Evolutionary conservation across 2,329 filamentous ascomycete genomes (phyloP).

Genomic region (Sporothrix protearum): DNA sequence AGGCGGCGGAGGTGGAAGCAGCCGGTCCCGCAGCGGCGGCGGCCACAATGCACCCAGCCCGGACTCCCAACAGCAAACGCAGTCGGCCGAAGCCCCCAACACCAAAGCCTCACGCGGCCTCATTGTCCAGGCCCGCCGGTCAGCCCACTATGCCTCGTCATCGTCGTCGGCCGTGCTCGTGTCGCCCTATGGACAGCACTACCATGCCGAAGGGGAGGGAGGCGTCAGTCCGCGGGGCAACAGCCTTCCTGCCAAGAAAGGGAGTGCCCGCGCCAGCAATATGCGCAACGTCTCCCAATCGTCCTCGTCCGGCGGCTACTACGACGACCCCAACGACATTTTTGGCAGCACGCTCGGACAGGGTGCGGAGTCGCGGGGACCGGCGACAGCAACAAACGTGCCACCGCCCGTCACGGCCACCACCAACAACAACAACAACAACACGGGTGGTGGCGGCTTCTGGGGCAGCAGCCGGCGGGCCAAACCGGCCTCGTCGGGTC

Average conservation of each 20-base stretch:
- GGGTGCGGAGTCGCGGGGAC: background rate
- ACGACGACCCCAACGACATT: background rate
- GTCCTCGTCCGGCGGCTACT: background rate
- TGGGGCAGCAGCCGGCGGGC: constrained; percentile 21
- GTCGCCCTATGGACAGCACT: constrained; percentile 21
- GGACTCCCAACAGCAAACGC: too few relatives aligned
- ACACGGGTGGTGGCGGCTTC: constrained; percentile 14
- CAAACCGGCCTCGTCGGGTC: constrained; percentile 5
- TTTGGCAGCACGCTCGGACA: background rate
- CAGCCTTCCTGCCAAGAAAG: background rate
- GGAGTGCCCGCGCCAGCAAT: background rate
- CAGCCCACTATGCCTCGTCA: constrained; percentile 24
- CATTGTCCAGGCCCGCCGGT: constrained; percentile 29
- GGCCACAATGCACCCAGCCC: background rate
- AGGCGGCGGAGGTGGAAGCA: background rate
- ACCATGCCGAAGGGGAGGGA: constrained; percentile 2
- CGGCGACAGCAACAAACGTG: background rate
- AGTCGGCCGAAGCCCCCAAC: background rate
- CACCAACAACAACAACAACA: background rate
- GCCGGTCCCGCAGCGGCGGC: background rate
- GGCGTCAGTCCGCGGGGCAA: background rate
- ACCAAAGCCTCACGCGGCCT: constrained; percentile 20
- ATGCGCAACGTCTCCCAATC: background rate
- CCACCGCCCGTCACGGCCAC: background rate
- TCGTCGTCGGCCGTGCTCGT: constrained; percentile 25